Evolutionary conservation across 768 basidiomycete genomes (phyloP).

Genomic region (Auricularia sp.): DNA sequence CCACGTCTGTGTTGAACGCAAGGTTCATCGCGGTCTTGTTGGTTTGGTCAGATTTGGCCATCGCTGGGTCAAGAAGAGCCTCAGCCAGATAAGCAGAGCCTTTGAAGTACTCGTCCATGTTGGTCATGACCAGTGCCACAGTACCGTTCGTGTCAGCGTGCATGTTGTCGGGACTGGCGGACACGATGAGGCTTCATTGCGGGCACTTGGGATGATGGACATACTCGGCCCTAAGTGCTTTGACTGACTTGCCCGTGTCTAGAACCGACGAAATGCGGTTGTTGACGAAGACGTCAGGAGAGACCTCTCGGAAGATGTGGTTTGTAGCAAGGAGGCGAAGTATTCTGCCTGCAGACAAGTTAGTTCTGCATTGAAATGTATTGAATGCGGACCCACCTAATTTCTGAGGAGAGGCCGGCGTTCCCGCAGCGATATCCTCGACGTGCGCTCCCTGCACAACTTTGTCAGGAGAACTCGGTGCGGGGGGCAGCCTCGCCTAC

Average conservation of each 20-base stretch:
- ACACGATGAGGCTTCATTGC: slow-evolving; percentile 2
- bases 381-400: slow-evolving; percentile 1
- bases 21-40: slow-evolving; percentile 17
- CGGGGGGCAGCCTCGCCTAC: neutral
- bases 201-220: slow-evolving; percentile 15
- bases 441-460: neutral
- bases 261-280: slow-evolving; percentile 17
- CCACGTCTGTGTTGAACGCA: slow-evolving; percentile 16
- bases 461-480: slow-evolving; percentile 23
- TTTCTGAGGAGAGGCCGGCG: slow-evolving; percentile 17
- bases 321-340: slow-evolving; percentile 20
- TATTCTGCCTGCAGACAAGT: slow-evolving; percentile 16
- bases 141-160: slow-evolving; percentile 15
- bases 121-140: slow-evolving; percentile 15
- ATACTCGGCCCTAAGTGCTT: slow-evolving; percentile 10
- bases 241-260: slow-evolving; percentile 11
- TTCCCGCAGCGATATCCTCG: slow-evolving; percentile 22
- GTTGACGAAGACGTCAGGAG: slow-evolving; percentile 21
- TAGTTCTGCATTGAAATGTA: slow-evolving; percentile 1
- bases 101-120: slow-evolving; percentile 17
- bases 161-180: slow-evolving; percentile 10
- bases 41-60: slow-evolving; percentile 17
- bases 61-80: slow-evolving; percentile 11
- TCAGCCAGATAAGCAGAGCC: slow-evolving; percentile 15
- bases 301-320: slow-evolving; percentile 23